Base-by-base conservation (phyloP, 192 early-diverging fungal species). In the Haplosporangium gracile region DNA sequence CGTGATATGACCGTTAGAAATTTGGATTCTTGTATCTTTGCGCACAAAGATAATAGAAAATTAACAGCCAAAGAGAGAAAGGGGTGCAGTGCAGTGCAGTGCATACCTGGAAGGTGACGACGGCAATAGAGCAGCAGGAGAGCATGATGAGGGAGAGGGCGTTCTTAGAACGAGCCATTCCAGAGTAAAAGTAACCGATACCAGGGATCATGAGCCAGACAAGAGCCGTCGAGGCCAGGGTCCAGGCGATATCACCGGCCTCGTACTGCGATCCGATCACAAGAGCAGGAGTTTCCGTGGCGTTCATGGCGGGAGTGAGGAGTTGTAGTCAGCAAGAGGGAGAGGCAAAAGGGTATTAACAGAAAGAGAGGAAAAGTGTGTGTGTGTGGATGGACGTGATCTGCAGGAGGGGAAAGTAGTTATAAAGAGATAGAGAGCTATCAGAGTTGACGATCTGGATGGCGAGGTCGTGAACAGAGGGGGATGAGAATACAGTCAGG, bases 151-250 rank as follows among this genome's bases (percentile, higher is more conserved):
- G 84, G 8, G 96, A 96, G n/a, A 99, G 93, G 4, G 97, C 95
- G 91, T 98, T 98, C 90, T 99, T 99, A 83, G 92, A 91, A 34
- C 97, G 91, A 16, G 95, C 93, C 94, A 99, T 94, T 42, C 98
- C 98, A 74, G 96, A 96, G 91, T 99, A 99, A 79, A 99, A 97
- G 89, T 97, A 94, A 15, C 97, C 97, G 39, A 99, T 93, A 42
- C 96, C 98, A 1, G 98, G 98, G 29, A 94, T 93, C 97, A 99
- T 99, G 77, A 99, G 90, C 88, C 97, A 97, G 40, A 99, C 97
- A 29, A 98, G 88, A 1, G 94, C 95, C 6, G 97, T 90, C 39
- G 92, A 90, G 42, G 92, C 74, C 38, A 97, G 85, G 32, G 96
- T 91, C 91, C 91, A 96, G 20, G 93, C 90, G 42, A 94, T 93